These are phyloP conservation scores for Ceratobasidium sp. DNA, from an alignment of 1,284 basidiomycete species.

Conservation along the genomic window DNA sequence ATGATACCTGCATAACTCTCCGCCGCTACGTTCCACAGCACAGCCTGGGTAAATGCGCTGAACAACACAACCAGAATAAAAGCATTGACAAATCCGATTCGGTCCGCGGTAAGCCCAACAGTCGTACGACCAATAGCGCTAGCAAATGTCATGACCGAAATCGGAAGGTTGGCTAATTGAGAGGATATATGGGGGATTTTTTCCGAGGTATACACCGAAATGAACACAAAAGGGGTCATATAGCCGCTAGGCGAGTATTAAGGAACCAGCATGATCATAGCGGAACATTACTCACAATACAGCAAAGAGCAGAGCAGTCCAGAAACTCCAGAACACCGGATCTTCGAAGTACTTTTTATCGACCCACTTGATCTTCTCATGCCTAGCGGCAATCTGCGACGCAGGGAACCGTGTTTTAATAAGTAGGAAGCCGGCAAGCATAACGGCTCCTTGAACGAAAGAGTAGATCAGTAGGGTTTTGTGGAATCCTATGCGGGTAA, in stretches of 20 bases:
- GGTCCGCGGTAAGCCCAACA: conserved; percentile 50
- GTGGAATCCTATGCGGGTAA: conserved; percentile 49
- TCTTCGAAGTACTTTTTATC: conserved; percentile 47
- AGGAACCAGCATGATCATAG: neutral
- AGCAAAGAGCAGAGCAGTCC: conserved; percentile 44
- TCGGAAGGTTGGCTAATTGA: conserved; percentile 49
- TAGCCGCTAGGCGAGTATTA: conserved; percentile 13
- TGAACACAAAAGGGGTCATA: conserved; percentile 50
- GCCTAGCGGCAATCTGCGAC: conserved; percentile 48
- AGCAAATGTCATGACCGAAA: conserved; percentile 50
- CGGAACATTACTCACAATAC: conserved; percentile 30
- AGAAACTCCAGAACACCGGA: conserved; percentile 50
- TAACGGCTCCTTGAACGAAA: conserved; percentile 47
- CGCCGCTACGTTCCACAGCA: conserved; percentile 53
- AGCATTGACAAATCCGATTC: conserved; percentile 51
- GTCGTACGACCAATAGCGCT: conserved; percentile 50
- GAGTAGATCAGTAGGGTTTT: conserved; percentile 50
- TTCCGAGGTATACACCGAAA: conserved; percentile 50
- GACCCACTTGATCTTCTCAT: conserved; percentile 47
- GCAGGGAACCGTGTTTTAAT: conserved; percentile 47
- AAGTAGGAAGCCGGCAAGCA: conserved; percentile 46
- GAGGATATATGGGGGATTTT: conserved; percentile 46
- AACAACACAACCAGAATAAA: conserved; percentile 51
- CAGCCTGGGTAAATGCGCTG: conserved; percentile 51
- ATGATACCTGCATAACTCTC: conserved; percentile 49